A percentile compares a stretch with the other conserved stretches of the same genome.
These are phyloP conservation scores for Hamigera avellanea DNA, from an alignment of 495 filamentous ascomycete species.

Conservation along the genomic window DNA sequence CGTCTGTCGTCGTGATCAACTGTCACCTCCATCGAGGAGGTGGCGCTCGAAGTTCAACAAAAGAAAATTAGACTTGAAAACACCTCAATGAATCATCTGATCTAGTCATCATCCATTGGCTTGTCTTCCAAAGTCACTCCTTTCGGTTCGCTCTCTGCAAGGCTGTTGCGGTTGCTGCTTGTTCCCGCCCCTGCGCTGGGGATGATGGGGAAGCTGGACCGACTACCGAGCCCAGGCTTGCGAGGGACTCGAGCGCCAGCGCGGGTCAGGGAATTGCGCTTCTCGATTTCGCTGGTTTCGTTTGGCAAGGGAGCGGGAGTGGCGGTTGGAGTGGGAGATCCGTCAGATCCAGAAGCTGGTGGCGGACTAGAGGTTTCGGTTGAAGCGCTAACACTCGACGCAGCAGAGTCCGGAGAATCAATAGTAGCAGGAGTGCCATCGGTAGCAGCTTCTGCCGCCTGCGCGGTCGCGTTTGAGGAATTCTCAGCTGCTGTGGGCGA, in stretches of 20 bases:
- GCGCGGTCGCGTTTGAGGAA: slow-evolving; percentile 18
- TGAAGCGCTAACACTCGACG: slow-evolving; percentile 23
- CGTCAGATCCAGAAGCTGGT: slow-evolving; percentile 22
- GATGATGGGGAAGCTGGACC: slow-evolving; percentile 27
- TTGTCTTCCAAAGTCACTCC: slow-evolving; percentile 74
- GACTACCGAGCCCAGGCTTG: slow-evolving; percentile 32
- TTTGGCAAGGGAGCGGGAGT: slow-evolving; percentile 16
- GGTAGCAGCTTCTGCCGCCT: slow-evolving; percentile 15
- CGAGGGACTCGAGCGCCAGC: slow-evolving; percentile 20
- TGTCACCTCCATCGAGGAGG: too few species aligned
- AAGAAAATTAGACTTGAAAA: slow-evolving; percentile 3
- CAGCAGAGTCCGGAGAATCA: slow-evolving; percentile 22
- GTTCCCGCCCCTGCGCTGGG: slow-evolving; percentile 19
- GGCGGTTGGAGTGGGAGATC: slow-evolving; percentile 28
- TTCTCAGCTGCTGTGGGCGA: slow-evolving; percentile 17
- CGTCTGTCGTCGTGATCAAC: too few species aligned
- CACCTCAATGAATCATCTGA: too few species aligned
- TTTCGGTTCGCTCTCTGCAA: slow-evolving; percentile 34
- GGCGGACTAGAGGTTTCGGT: slow-evolving; percentile 21
- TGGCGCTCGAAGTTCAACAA: too few species aligned
- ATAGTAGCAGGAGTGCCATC: slow-evolving; percentile 21
- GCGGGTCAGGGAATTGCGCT: slow-evolving; percentile 34
- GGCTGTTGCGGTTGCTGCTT: slow-evolving; percentile 35
- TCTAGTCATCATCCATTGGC: slow-evolving; percentile 55
- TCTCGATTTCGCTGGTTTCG: slow-evolving; percentile 25